Percentiles rank a stretch among this genome's conserved stretches.
Evolutionary conservation across 2,329 filamentous ascomycete genomes (phyloP).

Genomic region (Xylariaceae sp.): DNA sequence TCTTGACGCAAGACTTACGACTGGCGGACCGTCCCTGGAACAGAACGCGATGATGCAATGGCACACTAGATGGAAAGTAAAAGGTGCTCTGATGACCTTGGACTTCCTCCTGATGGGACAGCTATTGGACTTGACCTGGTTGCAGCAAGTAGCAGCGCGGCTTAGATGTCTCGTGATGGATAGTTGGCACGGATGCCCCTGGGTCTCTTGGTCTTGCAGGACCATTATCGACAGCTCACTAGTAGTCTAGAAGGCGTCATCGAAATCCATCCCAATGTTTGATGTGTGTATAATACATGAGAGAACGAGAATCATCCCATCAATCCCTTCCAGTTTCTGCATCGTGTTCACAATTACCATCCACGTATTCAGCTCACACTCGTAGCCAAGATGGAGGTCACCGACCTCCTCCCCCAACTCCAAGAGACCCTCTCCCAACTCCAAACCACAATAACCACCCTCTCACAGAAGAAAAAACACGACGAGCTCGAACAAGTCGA

Average conservation of each 20-base stretch:
- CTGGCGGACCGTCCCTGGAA: neutral
- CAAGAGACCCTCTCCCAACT: conserved; percentile 39
- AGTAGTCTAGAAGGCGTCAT: conserved; percentile 3
- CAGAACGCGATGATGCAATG: neutral
- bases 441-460: conserved; percentile 33
- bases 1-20: conserved; percentile 3
- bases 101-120: neutral
- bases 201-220: neutral
- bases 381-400: conserved; percentile 31
- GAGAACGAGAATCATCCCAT: neutral
- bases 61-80: neutral
- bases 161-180: neutral
- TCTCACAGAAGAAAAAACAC: conserved; percentile 34
- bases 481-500: conserved; percentile 38
- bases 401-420: conserved; percentile 39
- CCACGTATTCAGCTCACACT: neutral
- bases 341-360: too few relatives aligned
- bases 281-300: neutral
- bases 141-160: neutral
- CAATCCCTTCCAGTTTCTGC: too few relatives aligned
- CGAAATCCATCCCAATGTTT: neutral
- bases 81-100: neutral
- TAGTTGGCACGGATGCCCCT: neutral
- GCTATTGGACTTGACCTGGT: too few relatives aligned
- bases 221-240: too few relatives aligned